phyloP scores from a whole-genome alignment of 2,329 filamentous ascomycete species.

The Fusarium sp. region DNA sequence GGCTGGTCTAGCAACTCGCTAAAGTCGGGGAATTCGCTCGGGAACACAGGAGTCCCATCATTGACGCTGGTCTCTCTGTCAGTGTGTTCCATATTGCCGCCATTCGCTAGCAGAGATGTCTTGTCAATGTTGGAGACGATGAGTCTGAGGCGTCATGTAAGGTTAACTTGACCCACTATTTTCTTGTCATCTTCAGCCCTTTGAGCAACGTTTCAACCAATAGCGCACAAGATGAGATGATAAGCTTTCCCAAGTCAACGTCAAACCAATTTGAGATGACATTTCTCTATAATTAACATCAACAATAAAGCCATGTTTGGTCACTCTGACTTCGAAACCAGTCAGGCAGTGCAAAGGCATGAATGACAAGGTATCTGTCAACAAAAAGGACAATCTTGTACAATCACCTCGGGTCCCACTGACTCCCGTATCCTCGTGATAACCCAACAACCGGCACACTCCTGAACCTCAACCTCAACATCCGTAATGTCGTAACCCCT shows the following conservation, averaged over 20 bases:
- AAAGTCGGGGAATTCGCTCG: fast-evolving
- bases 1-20: background rate
- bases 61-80: too few relatives aligned
- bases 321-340: too few relatives aligned
- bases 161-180: background rate
- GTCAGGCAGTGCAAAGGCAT: too few relatives aligned
- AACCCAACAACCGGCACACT: background rate
- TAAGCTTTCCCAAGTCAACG: fast-evolving
- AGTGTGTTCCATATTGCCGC: background rate
- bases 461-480: background rate
- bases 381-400: background rate
- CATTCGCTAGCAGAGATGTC: background rate
- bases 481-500: background rate
- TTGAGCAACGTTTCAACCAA: background rate
- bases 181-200: conserved; percentile 22
- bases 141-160: background rate
- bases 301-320: too few relatives aligned
- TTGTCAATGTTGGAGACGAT: background rate
- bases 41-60: fast-evolving
- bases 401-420: background rate
- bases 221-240: fast-evolving
- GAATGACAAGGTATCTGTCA: too few relatives aligned
- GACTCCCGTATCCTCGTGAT: background rate
- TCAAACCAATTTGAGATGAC: too few relatives aligned
- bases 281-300: background rate